phyloP scores from a whole-genome alignment of 345 rosid species.

The Carallia brachiata region DNA sequence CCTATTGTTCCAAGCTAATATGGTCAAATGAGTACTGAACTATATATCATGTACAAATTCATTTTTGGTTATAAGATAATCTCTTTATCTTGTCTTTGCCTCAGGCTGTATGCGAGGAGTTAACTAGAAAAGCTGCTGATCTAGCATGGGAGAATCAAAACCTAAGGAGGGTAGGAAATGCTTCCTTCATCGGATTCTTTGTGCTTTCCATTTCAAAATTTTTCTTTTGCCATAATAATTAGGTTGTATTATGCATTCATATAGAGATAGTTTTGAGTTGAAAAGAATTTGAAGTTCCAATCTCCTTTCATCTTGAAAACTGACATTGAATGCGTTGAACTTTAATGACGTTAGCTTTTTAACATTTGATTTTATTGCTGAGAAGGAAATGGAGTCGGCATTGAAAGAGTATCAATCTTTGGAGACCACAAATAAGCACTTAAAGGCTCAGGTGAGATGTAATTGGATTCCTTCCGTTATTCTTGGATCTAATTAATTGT shows the following conservation, averaged over 20 bases:
- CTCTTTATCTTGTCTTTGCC: slow-evolving; percentile 5
- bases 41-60: not conserved
- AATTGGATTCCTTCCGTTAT: not conserved
- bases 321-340: not conserved
- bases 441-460: slow-evolving; percentile 56
- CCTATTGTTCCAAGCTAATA: too few species aligned
- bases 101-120: slow-evolving; percentile 78
- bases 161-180: slow-evolving; percentile 54
- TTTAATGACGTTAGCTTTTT: slow-evolving; percentile 8
- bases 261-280: not conserved
- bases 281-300: not conserved
- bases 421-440: slow-evolving; percentile 58
- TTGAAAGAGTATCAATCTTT: slow-evolving; percentile 56
- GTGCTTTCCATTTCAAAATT: not conserved
- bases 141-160: slow-evolving; percentile 62
- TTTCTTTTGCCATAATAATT: not conserved
- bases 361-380: slow-evolving; percentile 24
- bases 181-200: not conserved
- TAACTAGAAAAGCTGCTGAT: slow-evolving; percentile 71
- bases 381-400: slow-evolving; percentile 69
- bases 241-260: not conserved
- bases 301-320: not conserved
- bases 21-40: not conserved
- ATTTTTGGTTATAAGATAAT: not conserved
- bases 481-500: not conserved